Conservation (phyloP, 1,139 yeast species). For the Taiozyma onychis region DNA sequence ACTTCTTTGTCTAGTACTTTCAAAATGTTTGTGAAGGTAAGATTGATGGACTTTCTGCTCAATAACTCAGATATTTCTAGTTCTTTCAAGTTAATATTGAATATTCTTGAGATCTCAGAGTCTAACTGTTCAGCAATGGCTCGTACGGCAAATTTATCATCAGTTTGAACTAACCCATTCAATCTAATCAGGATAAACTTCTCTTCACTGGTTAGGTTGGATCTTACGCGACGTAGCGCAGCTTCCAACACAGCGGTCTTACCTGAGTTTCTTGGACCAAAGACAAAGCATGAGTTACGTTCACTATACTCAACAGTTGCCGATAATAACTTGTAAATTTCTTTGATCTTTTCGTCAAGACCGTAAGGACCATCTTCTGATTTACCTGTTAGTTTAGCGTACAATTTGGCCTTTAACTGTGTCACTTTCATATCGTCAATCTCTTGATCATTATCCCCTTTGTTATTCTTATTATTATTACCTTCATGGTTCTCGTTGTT, state of each 20-base stretch:
- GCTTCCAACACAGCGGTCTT: conserved; percentile 61
- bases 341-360: conserved; percentile 35
- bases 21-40: conserved; percentile 46
- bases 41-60: conserved; percentile 44
- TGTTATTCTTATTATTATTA: conserved; percentile 42
- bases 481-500: conserved; percentile 27
- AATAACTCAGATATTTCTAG: conserved; percentile 24
- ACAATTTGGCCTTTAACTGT: conserved; percentile 11
- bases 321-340: conserved; percentile 51
- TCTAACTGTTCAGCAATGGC: conserved; percentile 78
- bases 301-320: conserved; percentile 65
- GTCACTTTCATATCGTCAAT: conserved; percentile 5
- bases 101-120: conserved; percentile 23
- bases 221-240: conserved; percentile 45
- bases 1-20: conserved; percentile 35
- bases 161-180: conserved; percentile 67
- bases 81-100: conserved; percentile 14
- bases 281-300: conserved; percentile 73
- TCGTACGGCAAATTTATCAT: conserved; percentile 74
- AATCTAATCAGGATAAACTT: conserved; percentile 58
- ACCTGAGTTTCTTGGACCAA: conserved; percentile 81
- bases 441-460: conserved; percentile 34
- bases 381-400: conserved; percentile 22
- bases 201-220: conserved; percentile 31
- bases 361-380: conserved; percentile 21